Evolutionary conservation across 805 yeast species (phyloP), one percentile per base, ranked within the genome.

Genomic region (Starmerella sp.): DNA sequence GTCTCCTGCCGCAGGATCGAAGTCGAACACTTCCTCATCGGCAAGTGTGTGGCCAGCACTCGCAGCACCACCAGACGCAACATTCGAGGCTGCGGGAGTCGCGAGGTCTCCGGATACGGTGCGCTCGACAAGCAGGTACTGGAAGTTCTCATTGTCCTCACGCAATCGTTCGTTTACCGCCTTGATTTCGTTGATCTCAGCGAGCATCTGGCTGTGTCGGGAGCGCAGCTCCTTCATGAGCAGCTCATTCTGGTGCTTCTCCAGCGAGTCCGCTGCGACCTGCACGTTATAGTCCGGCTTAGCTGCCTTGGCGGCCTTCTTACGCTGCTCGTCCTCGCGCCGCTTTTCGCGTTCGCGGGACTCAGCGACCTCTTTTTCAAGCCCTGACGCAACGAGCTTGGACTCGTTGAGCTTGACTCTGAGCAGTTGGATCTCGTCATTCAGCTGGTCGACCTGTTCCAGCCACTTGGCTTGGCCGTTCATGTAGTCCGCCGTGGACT

Each of bases 141-240:
- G 71, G 55, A 67, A 64, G 37, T 59, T 57, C 51, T 69, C 70
- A 57, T 68, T 69, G 55, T 68, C 71, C 50, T 67, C 69, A 51
- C 57, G 58, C 8, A 69, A 62, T 4, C 69, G 3, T 77, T 93
- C 1, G 68, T 76, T 9, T 84, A 82, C 52, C 72, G 90, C 38
- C 71, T 86, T 44, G 75, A 75, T 42, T 66, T 78, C 44, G 69
- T 87, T 62, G 77, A 85, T 35, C 58, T 68, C 70, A n/a, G 57
- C 56, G 38, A 58, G 58, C 36, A 66, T 54, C 48, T 58, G 50
- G 17, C 60, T 64, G 38, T 62, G 66, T 42, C 65, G 60, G 14
- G 57, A 30, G n/a, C 62, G 51, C 42, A 68, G 63, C 48, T 69
- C 73, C 31, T 58, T 53, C 14, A 66, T 51, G 22, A 67, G 63